phyloP scores from a whole-genome alignment of 306 rosid genomes.

The Trichosanthes cucumerina region DNA sequence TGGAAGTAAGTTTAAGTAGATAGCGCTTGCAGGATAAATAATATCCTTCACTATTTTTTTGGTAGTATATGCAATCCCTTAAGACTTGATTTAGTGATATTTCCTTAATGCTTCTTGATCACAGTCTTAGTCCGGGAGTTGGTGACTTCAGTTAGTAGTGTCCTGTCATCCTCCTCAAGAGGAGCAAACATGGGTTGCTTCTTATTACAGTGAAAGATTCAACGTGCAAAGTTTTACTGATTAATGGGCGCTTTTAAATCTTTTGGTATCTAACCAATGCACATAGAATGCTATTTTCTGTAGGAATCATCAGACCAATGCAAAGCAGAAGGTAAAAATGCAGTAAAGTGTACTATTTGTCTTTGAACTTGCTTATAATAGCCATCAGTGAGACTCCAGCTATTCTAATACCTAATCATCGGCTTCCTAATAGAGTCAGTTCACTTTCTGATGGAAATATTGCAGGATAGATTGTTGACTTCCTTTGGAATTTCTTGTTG shows the following conservation, averaged over 20 bases:
- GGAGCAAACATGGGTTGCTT: slow-evolving; percentile 12
- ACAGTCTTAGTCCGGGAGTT: slow-evolving; percentile 12
- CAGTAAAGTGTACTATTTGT: slow-evolving; percentile 4
- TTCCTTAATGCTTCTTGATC: slow-evolving; percentile 14
- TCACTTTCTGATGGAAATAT: neutral
- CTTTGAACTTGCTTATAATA: neutral
- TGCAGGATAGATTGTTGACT: neutral
- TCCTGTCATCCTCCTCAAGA: slow-evolving; percentile 8
- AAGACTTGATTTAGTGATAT: neutral
- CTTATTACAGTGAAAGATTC: slow-evolving; percentile 10
- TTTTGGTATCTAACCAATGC: slow-evolving; percentile 13
- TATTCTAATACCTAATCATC: neutral
- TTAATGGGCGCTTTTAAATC: slow-evolving; percentile 10
- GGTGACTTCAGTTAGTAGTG: slow-evolving; percentile 14
- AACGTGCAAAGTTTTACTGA: slow-evolving; percentile 9
- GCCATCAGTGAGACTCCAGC: neutral
- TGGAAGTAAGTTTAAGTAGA: neutral
- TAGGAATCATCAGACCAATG: slow-evolving; percentile 12
- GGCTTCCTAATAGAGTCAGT: neutral
- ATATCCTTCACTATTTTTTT: neutral
- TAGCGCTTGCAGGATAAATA: neutral
- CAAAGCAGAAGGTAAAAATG: slow-evolving; percentile 11
- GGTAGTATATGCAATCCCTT: slow-evolving; percentile 5
- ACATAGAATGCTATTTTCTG: slow-evolving; percentile 10
- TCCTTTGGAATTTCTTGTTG: neutral